phyloP scores from a whole-genome alignment of 2,329 filamentous ascomycete genomes.

The Macrophomina tecta region DNA sequence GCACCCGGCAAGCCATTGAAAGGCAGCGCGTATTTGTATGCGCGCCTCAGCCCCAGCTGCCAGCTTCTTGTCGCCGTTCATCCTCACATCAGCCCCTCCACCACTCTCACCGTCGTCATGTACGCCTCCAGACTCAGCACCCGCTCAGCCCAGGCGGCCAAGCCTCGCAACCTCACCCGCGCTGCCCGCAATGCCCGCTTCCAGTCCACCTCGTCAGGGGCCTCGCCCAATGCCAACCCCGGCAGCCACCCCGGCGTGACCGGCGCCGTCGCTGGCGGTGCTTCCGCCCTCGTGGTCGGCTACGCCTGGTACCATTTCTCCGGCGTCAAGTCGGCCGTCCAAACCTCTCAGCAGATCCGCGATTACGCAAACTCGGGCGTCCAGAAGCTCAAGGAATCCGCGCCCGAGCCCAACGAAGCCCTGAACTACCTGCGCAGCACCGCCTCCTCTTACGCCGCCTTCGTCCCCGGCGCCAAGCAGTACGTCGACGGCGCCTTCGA shows the following conservation, averaged over 20 bases:
- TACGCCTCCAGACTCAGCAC: too few species aligned
- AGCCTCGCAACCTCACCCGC: too few species aligned
- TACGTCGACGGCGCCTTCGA: slow-evolving; percentile 74
- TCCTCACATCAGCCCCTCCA: neutral
- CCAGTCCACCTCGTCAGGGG: too few species aligned
- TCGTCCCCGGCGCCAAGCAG: slow-evolving; percentile 72
- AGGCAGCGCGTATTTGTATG: neutral
- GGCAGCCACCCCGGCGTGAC: slow-evolving; percentile 48
- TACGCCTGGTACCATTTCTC: slow-evolving; percentile 63
- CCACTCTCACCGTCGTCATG: neutral
- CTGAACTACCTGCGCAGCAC: slow-evolving; percentile 69
- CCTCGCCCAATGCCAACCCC: neutral
- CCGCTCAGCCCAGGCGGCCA: too few species aligned
- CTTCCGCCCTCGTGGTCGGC: slow-evolving; percentile 53
- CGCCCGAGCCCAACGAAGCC: slow-evolving; percentile 71
- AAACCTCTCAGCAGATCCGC: slow-evolving; percentile 62
- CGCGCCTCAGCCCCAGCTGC: neutral
- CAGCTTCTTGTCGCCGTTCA: neutral
- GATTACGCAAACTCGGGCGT: slow-evolving; percentile 66
- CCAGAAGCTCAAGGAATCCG: slow-evolving; percentile 65
- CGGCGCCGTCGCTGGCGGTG: slow-evolving; percentile 58
- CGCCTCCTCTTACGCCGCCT: slow-evolving; percentile 71
- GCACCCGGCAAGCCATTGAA: neutral
- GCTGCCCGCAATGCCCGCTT: too few species aligned
- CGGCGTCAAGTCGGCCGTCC: slow-evolving; percentile 55